Evolutionary conservation across 2,329 filamentous ascomycete genomes (phyloP), one percentile per base, ranked within the genome.

Genomic region (Fusarium sacchari): DNA sequence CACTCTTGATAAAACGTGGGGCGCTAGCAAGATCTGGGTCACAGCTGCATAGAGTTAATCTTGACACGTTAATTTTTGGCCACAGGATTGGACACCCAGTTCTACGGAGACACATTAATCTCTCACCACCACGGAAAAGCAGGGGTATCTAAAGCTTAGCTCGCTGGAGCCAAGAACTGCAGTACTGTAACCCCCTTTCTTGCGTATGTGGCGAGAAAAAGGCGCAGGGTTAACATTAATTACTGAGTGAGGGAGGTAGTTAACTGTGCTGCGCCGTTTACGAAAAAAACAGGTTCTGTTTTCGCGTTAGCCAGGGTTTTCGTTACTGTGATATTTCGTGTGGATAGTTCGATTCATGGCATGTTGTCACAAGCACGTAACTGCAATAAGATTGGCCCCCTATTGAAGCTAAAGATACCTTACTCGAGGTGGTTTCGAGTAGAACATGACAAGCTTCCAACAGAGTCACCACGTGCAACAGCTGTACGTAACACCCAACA

Each of bases 1-100:
- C n/a, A 37, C n/a, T 30, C 20, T 50, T 49, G 40, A 24, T 30
- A 39, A 37, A 44, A 64, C 43, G 39, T 69, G 66, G 66, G 64
- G 52, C 40, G 65, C 47, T 61, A 53, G 36, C 64, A 36, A 53
- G 32, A 49, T 63, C 62, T 53, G 39, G 62, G 59, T 30, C 37
- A 28, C 39, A 40, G 57, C n/a, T 47, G 42, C 60, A 60, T 26
- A 60, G 60, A 68, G 64, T 49, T 69, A 69, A 69, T 69, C 66
- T 69, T 32, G 64, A 64, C 66, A 69, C 28, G 64, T 52, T 69
- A 69, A 49, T 34, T 68, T 53, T 50, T 39, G 20, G n/a, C 47
- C 44, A 28, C 13, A 7, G 46, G 53, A 67, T 67, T 67, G 62
- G 62, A 46, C 36, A 52, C 43, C 39, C 28, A 57, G 26, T n/a